A percentile compares a stretch with the other conserved stretches of the same genome.
Evolutionary conservation across 140 eudicot species (phyloP).

Genomic region (Senecio squalidus): DNA sequence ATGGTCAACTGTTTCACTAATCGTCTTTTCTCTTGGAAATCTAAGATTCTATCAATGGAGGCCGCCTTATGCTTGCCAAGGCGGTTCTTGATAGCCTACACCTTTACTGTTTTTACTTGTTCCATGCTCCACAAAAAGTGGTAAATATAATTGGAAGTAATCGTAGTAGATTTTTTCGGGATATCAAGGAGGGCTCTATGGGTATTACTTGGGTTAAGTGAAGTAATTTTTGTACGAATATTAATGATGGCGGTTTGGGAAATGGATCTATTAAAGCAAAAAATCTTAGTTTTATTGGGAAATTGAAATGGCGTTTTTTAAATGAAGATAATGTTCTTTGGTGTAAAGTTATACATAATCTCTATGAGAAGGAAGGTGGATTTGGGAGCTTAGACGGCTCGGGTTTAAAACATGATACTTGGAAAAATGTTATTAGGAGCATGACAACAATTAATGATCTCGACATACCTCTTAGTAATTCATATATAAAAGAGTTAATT

Average conservation of each 20-base stretch:
- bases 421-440: no score
- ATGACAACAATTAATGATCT: no score
- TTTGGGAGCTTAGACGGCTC: no score
- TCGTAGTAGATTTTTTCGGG: neutral
- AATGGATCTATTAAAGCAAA: neutral
- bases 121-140: neutral
- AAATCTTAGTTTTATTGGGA: neutral
- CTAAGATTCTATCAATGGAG: no score
- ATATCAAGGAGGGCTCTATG: neutral
- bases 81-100: no score
- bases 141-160: neutral
- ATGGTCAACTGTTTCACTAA: no score
- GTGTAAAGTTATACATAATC: neutral
- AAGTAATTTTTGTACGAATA: neutral
- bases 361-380: neutral
- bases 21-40: no score
- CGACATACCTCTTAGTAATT: no score
- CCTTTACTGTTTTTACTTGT: neutral
- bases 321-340: neutral
- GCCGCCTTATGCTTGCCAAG: no score
- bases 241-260: neutral
- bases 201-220: neutral
- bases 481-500: no score
- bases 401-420: no score
- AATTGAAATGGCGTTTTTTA: neutral